These are phyloP conservation scores for Solanum raphanifolium DNA, from an alignment of 257 asterid species.

Conservation along the genomic window DNA sequence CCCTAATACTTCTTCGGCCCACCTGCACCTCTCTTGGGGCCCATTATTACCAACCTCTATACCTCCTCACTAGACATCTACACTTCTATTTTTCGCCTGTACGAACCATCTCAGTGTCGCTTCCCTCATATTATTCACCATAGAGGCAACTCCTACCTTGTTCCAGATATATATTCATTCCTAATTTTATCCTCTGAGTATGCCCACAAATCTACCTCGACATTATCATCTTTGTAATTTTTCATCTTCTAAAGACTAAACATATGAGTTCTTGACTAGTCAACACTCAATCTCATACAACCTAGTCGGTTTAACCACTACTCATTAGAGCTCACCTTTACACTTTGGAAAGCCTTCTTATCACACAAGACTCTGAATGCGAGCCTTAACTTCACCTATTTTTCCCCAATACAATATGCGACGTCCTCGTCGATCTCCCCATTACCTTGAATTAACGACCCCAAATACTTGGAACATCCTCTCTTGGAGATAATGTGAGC, in stretches of 20 bases:
- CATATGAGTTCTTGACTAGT: background rate
- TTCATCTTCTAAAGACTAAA: background rate
- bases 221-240: background rate
- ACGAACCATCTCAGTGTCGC: background rate
- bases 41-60: background rate
- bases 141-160: background rate
- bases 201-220: background rate
- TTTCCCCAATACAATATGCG: background rate
- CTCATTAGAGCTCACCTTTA: background rate
- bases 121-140: background rate
- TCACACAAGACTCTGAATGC: background rate
- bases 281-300: background rate
- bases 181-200: background rate
- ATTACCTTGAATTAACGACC: background rate
- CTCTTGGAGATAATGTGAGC: background rate
- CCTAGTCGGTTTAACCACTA: background rate
- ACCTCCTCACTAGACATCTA: background rate
- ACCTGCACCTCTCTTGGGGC: background rate
- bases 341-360: background rate
- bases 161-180: no score
- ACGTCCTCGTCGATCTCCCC: background rate
- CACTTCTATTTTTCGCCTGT: background rate
- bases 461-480: background rate
- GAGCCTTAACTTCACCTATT: background rate
- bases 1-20: background rate